Evolutionary conservation across 2,329 filamentous ascomycete genomes (phyloP).

Genomic region (Fusarium multiceps): DNA sequence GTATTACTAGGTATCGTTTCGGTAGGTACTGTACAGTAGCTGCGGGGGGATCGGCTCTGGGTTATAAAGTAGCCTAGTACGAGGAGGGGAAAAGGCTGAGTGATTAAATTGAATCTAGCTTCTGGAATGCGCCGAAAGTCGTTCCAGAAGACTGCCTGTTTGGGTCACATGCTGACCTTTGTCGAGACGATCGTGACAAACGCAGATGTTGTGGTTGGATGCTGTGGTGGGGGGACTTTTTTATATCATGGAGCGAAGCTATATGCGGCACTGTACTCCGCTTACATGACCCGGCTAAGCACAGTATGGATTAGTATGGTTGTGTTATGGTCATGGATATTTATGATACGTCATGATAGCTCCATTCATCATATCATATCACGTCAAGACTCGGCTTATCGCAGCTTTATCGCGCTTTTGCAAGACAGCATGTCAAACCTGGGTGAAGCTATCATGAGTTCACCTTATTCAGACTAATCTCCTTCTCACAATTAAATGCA

Average conservation of each 20-base stretch:
- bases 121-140: slow-evolving; percentile 37
- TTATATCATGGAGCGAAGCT: background rate
- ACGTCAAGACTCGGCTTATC: background rate
- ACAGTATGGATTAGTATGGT: slow-evolving; percentile 2
- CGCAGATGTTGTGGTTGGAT: slow-evolving; percentile 47
- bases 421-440: background rate
- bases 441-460: background rate
- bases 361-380: slow-evolving; percentile 22
- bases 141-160: slow-evolving; percentile 46
- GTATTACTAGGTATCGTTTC: slow-evolving; percentile 11
- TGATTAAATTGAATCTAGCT: slow-evolving; percentile 2
- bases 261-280: background rate
- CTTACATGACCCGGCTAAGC: background rate
- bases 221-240: slow-evolving; percentile 39
- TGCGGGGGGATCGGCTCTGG: slow-evolving; percentile 41
- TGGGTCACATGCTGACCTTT: slow-evolving; percentile 43
- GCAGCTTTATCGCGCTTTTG: background rate
- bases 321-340: slow-evolving; percentile 2
- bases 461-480: background rate
- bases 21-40: background rate
- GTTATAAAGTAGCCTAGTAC: slow-evolving; percentile 42
- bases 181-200: slow-evolving; percentile 47
- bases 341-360: slow-evolving; percentile 34
- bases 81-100: slow-evolving; percentile 28
- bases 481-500: slow-evolving; percentile 4